phyloP scores from a whole-genome alignment of 495 filamentous ascomycete genomes.

The Achaetomiella virescens region DNA sequence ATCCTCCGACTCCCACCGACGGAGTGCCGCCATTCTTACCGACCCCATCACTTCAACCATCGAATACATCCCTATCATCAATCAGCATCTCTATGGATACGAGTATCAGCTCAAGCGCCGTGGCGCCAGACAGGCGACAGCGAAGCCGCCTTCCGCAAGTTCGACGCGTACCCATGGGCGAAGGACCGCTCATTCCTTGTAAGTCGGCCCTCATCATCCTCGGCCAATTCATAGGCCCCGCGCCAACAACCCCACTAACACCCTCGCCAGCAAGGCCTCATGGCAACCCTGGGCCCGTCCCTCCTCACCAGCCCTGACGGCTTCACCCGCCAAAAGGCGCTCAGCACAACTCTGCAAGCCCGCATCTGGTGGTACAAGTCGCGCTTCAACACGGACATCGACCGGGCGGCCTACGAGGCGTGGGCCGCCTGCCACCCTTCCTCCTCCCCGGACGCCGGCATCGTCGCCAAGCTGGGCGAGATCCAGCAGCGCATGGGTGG shows the following conservation, averaged over 20 bases:
- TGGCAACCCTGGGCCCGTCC: conserved; percentile 24
- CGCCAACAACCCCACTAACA: not conserved
- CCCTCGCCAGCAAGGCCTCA: conserved; percentile 20
- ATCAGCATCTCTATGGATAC: conserved; percentile 3
- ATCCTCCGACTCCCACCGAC: not conserved
- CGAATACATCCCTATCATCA: not conserved
- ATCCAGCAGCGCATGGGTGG: conserved; percentile 22
- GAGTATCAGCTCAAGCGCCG: not conserved
- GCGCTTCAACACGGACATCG: conserved; percentile 30
- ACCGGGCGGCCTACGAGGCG: conserved; percentile 32
- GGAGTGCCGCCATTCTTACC: too few species aligned
- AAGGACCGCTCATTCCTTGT: conserved; percentile 27
- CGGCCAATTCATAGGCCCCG: not conserved
- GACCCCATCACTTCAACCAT: not conserved
- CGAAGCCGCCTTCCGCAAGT: conserved; percentile 8
- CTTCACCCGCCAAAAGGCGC: conserved; percentile 21
- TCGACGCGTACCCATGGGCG: conserved; percentile 16
- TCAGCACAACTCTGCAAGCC: conserved; percentile 33
- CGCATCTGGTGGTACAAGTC: conserved; percentile 43
- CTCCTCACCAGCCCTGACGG: conserved; percentile 12
- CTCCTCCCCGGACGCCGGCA: conserved; percentile 14
- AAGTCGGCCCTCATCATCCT: conserved; percentile 13
- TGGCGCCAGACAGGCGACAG: not conserved
- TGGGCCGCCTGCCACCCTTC: conserved; percentile 20
- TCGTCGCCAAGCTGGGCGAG: conserved; percentile 24